Evolutionary conservation across 768 basidiomycete species (phyloP), one percentile per base, ranked within the genome.

Genomic region (Rubroboletus satanas): DNA sequence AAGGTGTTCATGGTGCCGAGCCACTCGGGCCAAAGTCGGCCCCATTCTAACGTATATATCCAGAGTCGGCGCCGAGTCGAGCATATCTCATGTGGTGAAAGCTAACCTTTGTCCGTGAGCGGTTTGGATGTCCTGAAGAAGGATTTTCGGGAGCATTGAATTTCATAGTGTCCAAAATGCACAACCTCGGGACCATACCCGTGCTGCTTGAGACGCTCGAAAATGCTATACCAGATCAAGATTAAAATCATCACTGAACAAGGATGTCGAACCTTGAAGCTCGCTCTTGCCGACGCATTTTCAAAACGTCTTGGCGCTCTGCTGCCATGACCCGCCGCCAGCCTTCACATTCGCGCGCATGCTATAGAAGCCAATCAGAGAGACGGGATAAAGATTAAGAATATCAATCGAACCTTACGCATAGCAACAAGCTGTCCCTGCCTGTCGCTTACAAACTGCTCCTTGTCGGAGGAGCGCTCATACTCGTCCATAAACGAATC

Each of bases 91-190:
- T 35, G 28, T 14, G 5, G 3, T n/a, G 2, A 21, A 31, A 10
- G 29, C 55, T 29, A 12, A 60, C 61, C 61, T 18, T 32, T 36
- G 33, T 57, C 49, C 7, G 49, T 65, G 18, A 66, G 61, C 0
- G 54, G 51, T 4, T 54, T 55, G 42, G 36, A 17, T 8, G 18
- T 28, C 26, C 26, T 37, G 35, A 47, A 23, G 18, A 36, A 5
- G 6, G 43, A 8, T 15, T 33, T 42, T 6, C 28, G 15, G 15
- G 33, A 35, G 9, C n/a, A 10, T 12, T 26, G 42, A 8, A 63
- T 41, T 2, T 5, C 1, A 15, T 1, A 0, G 15, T 0, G 4
- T 3, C 43, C 47, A 36, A 15, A 38, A 36, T 28, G 36, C 3
- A 7, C 7, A 10, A 63, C 7, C 9, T 63, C 62, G 1, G 31